Evolutionary conservation across 805 yeast genomes (phyloP).

Genomic region (Sugiyamaella smithiae): DNA sequence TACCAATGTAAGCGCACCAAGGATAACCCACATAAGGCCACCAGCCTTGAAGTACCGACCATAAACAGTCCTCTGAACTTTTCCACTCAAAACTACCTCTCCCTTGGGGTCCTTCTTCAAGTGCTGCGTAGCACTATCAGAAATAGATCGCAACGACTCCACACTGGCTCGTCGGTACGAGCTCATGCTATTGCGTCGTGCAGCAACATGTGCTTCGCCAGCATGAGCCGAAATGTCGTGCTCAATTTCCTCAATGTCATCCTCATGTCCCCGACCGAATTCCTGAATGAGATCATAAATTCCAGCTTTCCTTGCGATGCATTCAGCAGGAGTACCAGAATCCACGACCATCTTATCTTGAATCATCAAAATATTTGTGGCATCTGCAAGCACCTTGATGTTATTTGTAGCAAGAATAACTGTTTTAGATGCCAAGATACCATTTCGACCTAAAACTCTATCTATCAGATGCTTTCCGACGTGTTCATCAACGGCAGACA

Average conservation of each 20-base stretch:
- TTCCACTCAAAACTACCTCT: conserved; percentile 78
- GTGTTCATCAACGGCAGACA: conserved; percentile 97
- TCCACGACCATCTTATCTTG: conserved; percentile 45
- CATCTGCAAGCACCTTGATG: conserved; percentile 69
- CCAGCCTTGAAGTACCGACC: conserved; percentile 72
- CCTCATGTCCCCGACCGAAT: conserved; percentile 59
- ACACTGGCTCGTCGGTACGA: conserved; percentile 16
- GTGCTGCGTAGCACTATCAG: conserved; percentile 12
- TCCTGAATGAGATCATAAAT: conserved; percentile 49
- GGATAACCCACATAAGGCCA: conserved; percentile 38
- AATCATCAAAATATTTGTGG: conserved; percentile 63
- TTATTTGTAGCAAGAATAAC: conserved; percentile 78
- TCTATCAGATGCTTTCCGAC: conserved; percentile 84
- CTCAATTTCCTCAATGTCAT: conserved; percentile 51
- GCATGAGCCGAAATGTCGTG: conserved; percentile 4
- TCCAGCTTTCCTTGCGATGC: conserved; percentile 53
- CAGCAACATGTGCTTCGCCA: background rate
- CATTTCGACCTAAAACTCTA: conserved; percentile 66
- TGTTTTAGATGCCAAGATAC: conserved; percentile 67
- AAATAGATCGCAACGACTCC: conserved; percentile 7
- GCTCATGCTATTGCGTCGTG: conserved; percentile 10
- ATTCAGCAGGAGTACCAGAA: conserved; percentile 41
- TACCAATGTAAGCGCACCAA: conserved; percentile 42
- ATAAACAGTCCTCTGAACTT: conserved; percentile 76
- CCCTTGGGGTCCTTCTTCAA: conserved; percentile 6